These are phyloP conservation scores for Vachellia pachyceras DNA, from an alignment of 306 rosid genomes.

Conservation along the genomic window DNA sequence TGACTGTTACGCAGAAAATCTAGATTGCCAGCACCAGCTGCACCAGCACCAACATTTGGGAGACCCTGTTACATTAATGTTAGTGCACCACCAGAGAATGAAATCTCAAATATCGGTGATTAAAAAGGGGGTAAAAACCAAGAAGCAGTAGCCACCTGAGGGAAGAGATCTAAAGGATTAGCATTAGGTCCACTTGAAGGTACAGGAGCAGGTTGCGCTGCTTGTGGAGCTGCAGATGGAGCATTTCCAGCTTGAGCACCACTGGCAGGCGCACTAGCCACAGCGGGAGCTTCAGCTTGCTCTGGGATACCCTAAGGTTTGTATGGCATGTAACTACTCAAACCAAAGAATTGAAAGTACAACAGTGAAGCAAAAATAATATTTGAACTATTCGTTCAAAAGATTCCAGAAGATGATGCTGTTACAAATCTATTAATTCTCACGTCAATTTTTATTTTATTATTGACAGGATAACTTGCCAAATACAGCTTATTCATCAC, in stretches of 20 bases:
- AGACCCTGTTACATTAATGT: constrained; percentile 66
- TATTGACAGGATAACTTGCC: neutral
- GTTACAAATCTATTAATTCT: neutral
- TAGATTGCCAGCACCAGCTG: constrained; percentile 77
- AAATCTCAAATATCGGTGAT: neutral
- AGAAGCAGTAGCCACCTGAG: constrained; percentile 62
- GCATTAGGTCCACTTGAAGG: constrained; percentile 86
- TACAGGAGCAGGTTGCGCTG: constrained; percentile 67
- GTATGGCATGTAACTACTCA: neutral
- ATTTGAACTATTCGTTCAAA: neutral
- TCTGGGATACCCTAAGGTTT: constrained; percentile 84
- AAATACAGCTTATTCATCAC: neutral
- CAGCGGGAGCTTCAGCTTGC: constrained; percentile 80
- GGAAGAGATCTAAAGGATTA: constrained; percentile 90
- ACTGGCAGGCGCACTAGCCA: constrained; percentile 56
- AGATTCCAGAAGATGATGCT: neutral
- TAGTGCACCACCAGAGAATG: constrained; percentile 20
- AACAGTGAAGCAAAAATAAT: neutral
- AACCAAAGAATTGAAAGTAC: neutral
- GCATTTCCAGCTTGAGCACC: constrained; percentile 54
- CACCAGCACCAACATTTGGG: constrained; percentile 72
- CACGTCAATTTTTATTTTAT: neutral
- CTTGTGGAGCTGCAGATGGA: constrained; percentile 66
- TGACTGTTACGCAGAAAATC: constrained; percentile 93
- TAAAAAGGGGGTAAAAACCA: neutral